Conservation (phyloP, 345 rosid genomes). For the Eucalyptus caleyi region DNA sequence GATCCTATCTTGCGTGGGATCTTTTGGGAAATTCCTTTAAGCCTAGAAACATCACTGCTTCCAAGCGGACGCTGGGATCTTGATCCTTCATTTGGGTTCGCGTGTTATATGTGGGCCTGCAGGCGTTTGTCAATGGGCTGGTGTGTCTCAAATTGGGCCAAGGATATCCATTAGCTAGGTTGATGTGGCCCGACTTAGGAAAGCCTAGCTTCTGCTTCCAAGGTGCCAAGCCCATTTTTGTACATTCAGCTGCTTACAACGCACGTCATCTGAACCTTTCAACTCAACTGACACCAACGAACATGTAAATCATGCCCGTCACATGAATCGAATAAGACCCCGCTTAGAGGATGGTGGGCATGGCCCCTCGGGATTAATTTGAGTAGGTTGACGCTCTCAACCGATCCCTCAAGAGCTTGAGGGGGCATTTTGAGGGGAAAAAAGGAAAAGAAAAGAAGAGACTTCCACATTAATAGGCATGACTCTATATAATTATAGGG, state of each 20-base stretch:
- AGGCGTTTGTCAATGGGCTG: neutral
- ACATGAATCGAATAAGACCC: too few species aligned
- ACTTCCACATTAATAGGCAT: too few species aligned
- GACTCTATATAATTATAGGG: too few species aligned
- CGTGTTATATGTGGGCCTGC: neutral
- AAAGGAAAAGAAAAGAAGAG: too few species aligned
- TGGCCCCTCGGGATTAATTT: too few species aligned
- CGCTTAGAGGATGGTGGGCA: too few species aligned
- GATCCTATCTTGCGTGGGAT: too few species aligned
- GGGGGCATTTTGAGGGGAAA: too few species aligned
- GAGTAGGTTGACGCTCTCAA: too few species aligned
- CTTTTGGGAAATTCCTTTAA: too few species aligned
- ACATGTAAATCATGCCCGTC: neutral
- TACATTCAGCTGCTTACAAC: neutral
- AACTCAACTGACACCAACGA: neutral
- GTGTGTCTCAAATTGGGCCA: neutral
- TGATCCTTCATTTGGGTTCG: neutral
- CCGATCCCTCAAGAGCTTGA: too few species aligned
- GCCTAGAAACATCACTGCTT: neutral
- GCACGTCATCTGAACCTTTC: neutral
- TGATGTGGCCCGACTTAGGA: neutral
- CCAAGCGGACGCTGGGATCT: neutral
- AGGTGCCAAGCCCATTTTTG: neutral
- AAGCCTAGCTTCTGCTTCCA: neutral
- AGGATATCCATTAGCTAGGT: neutral